These are phyloP conservation scores for Alternaria sp. DNA, from an alignment of 2,329 filamentous ascomycete genomes.

Conservation along the genomic window DNA sequence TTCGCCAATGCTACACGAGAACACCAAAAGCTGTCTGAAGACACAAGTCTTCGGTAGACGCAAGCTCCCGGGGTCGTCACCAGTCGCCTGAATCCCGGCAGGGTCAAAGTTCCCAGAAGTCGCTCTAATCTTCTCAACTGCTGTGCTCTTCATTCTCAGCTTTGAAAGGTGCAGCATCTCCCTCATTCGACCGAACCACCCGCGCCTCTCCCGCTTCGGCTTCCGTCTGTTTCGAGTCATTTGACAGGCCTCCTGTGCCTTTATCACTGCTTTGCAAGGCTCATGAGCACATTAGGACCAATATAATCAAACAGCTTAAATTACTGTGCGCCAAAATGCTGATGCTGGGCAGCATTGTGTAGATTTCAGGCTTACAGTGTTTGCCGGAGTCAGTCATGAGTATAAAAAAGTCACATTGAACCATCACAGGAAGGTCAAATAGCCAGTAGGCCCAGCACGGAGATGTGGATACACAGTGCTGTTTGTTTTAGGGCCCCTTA, in stretches of 20 bases:
- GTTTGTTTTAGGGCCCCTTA: background rate
- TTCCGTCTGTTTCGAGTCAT: background rate
- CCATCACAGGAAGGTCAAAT: background rate
- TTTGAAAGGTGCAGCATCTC: background rate
- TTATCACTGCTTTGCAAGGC: background rate
- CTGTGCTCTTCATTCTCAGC: background rate
- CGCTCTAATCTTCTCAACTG: constrained; percentile 15
- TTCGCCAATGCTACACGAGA: background rate
- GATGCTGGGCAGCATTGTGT: background rate
- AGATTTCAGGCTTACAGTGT: background rate
- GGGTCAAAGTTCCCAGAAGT: background rate
- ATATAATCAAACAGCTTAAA: background rate
- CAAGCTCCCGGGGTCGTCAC: background rate
- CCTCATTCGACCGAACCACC: background rate
- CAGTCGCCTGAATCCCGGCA: background rate
- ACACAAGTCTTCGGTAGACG: background rate
- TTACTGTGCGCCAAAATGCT: background rate
- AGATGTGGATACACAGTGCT: background rate
- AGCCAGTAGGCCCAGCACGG: background rate
- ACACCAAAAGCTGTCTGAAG: background rate
- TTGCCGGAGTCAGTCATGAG: background rate
- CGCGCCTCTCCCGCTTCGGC: background rate
- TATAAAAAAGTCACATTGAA: background rate
- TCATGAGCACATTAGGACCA: constrained; percentile 4
- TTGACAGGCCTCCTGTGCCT: constrained; percentile 1